phyloP scores from a whole-genome alignment of 768 basidiomycete species.

The Lactarius psammicola region DNA sequence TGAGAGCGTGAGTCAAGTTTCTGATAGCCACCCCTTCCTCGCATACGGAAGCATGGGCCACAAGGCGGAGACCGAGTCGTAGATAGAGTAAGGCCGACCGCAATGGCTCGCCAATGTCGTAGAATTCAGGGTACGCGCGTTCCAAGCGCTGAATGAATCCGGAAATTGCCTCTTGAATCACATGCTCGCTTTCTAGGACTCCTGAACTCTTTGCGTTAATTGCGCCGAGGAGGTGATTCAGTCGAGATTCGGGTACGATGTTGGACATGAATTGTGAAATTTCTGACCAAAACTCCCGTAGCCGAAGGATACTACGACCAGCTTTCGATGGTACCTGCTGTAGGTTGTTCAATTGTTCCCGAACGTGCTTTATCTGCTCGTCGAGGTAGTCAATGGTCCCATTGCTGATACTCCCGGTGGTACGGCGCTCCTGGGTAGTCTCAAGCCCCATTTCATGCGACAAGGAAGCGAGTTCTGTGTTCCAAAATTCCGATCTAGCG shows the following conservation, averaged over 20 bases:
- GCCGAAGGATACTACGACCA: conserved; percentile 45
- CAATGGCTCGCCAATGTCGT: conserved; percentile 68
- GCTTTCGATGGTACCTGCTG: conserved; percentile 34
- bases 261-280: conserved; percentile 72
- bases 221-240: conserved; percentile 46
- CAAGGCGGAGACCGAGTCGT: conserved; percentile 68
- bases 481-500: conserved; percentile 45
- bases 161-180: conserved; percentile 74
- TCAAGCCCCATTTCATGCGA: conserved; percentile 54
- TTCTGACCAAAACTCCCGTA: conserved; percentile 72
- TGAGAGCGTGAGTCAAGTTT: conserved; percentile 39
- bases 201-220: conserved; percentile 40
- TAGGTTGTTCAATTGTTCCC: conserved; percentile 33
- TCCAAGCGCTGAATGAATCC: conserved; percentile 76
- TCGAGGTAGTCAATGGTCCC: conserved; percentile 48
- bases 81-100: conserved; percentile 62
- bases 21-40: conserved; percentile 6
- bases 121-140: conserved; percentile 62
- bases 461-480: conserved; percentile 43
- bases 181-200: conserved; percentile 56
- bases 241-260: conserved; percentile 47
- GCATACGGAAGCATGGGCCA: conserved; percentile 33
- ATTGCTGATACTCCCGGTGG: conserved; percentile 57
- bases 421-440: conserved; percentile 49
- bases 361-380: conserved; percentile 35